Evolutionary conservation across 2,329 filamentous ascomycete species (phyloP).

Genomic region (Talaromyces albobiverticillius): DNA sequence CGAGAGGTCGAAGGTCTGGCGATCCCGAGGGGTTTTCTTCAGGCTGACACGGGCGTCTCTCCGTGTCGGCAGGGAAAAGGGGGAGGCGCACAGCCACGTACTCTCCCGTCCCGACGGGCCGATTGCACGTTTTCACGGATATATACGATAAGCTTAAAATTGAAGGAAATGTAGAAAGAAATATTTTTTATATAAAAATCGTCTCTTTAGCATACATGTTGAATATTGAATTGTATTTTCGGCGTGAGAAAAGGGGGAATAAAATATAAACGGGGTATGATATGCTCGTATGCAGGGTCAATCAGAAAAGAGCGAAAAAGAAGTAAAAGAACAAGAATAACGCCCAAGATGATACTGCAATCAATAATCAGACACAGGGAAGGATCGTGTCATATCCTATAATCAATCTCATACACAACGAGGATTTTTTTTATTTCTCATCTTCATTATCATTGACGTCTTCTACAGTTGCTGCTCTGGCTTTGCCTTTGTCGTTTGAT

Average conservation of each 20-base stretch:
- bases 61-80: no score
- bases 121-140: no score
- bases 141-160: no score
- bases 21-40: no score
- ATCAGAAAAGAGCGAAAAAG: neutral
- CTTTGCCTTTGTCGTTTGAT: slow-evolving; percentile 32
- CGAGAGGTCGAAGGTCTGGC: no score
- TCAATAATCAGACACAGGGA: no score
- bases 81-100: no score
- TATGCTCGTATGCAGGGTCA: neutral
- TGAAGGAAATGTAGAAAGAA: no score
- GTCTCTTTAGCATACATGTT: neutral
- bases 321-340: neutral
- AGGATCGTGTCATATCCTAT: no score
- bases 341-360: neutral
- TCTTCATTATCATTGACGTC: slow-evolving; percentile 26
- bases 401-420: neutral
- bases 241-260: neutral
- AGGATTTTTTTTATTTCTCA: neutral
- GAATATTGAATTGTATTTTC: neutral
- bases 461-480: slow-evolving; percentile 33
- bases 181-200: neutral
- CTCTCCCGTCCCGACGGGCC: no score
- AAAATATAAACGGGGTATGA: neutral
- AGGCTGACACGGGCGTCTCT: no score